phyloP scores from a whole-genome alignment of 2,329 filamentous ascomycete species.

The Fusarium citri region DNA sequence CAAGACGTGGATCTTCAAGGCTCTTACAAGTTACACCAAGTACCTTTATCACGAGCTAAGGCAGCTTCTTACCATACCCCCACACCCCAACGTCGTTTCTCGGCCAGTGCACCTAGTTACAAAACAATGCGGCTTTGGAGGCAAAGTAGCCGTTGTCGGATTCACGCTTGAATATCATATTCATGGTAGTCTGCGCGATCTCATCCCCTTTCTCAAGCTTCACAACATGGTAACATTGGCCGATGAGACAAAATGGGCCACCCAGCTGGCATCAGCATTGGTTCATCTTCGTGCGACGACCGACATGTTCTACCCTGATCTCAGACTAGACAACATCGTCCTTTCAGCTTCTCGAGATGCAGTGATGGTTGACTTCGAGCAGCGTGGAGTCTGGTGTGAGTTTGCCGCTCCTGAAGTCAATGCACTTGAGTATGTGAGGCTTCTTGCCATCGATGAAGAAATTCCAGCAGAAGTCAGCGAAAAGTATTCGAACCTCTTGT shows the following conservation, averaged over 20 bases:
- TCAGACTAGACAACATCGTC: slow-evolving; percentile 70
- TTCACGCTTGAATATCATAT: slow-evolving; percentile 67
- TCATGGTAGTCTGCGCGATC: slow-evolving; percentile 66
- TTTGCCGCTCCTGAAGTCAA: slow-evolving; percentile 71
- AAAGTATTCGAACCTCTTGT: slow-evolving; percentile 57
- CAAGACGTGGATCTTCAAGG: slow-evolving; percentile 66
- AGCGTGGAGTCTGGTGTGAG: slow-evolving; percentile 72
- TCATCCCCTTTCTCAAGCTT: slow-evolving; percentile 63
- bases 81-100: slow-evolving; percentile 65
- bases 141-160: slow-evolving; percentile 66
- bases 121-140: slow-evolving; percentile 67
- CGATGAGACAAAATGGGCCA: slow-evolving; percentile 65
- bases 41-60: slow-evolving; percentile 72
- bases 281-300: slow-evolving; percentile 61
- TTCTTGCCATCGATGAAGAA: slow-evolving; percentile 63
- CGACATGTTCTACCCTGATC: slow-evolving; percentile 66
- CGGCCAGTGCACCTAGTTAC: slow-evolving; percentile 65
- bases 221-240: slow-evolving; percentile 56
- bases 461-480: slow-evolving; percentile 54
- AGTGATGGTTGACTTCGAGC: slow-evolving; percentile 72
- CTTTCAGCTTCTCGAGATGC: slow-evolving; percentile 60
- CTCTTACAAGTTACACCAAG: slow-evolving; percentile 67
- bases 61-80: slow-evolving; percentile 62
- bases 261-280: slow-evolving; percentile 64
- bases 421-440: slow-evolving; percentile 67